Conservation (phyloP, 2,329 filamentous ascomycete species). For the Neofusicoccum parvum region DNA sequence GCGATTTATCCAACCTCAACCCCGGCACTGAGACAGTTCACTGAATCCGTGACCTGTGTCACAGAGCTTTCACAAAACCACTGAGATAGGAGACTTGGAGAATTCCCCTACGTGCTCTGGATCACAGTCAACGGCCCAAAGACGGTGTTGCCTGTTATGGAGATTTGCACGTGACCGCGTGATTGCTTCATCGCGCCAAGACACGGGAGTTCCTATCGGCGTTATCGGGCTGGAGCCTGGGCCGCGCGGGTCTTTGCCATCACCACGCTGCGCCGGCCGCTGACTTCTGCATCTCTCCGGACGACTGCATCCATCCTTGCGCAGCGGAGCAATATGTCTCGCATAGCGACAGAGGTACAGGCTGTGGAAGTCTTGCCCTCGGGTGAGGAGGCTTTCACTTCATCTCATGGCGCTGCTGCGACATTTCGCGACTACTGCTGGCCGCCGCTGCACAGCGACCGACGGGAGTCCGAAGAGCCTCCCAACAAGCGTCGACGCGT, state of each 20-base stretch:
- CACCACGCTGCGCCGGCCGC: background rate
- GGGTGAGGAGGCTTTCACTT: background rate
- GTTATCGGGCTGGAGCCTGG: slow-evolving; percentile 1
- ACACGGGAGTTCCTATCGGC: background rate
- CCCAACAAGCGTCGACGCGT: slow-evolving; percentile 11
- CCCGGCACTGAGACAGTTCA: no score
- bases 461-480: background rate
- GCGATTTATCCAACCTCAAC: no score
- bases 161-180: background rate
- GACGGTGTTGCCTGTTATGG: background rate
- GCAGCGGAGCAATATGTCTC: background rate
- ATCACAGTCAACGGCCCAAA: no score
- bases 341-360: background rate
- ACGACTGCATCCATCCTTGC: background rate
- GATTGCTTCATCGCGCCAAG: background rate
- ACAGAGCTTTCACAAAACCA: no score
- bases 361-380: background rate
- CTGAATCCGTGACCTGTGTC: no score
- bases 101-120: no score
- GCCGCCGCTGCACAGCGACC: background rate
- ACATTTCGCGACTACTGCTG: slow-evolving; percentile 2
- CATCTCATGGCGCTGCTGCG: background rate
- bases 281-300: background rate
- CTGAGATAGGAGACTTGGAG: no score
- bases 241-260: background rate